Percentiles rank a stretch among this genome's conserved stretches.
Evolutionary conservation across 768 basidiomycete species (phyloP).

Genomic region (Lactifluus pinguis): DNA sequence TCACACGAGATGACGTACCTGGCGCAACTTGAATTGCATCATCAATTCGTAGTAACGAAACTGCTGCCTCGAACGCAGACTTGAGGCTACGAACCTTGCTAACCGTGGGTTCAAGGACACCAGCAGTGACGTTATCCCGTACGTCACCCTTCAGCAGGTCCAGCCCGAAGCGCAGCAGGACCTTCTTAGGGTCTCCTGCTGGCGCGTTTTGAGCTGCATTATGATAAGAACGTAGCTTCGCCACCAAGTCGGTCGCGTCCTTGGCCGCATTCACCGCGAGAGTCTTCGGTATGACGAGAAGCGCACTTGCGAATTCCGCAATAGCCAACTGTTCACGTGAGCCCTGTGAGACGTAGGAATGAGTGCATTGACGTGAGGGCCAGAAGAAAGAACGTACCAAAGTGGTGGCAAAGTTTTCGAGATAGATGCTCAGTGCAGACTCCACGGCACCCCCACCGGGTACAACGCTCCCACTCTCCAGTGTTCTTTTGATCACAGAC

Average conservation of each 20-base stretch:
- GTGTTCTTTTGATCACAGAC: constrained; percentile 91
- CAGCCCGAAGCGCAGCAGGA: constrained; percentile 83
- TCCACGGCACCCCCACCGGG: constrained; percentile 98
- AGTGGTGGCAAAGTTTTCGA: constrained; percentile 98
- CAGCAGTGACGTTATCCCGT: constrained; percentile 88
- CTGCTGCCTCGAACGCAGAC: constrained; percentile 93
- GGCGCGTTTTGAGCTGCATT: constrained; percentile 93
- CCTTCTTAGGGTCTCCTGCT: constrained; percentile 84
- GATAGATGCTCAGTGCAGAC: constrained; percentile 90
- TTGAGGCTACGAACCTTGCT: constrained; percentile 97
- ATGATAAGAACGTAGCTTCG: constrained; percentile 94
- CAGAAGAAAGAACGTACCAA: constrained; percentile 47
- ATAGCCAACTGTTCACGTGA: constrained; percentile 98
- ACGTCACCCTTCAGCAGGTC: constrained; percentile 93
- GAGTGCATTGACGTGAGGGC: neutral
- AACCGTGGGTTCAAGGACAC: constrained; percentile 92
- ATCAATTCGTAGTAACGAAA: constrained; percentile 89
- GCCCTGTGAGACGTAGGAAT: constrained; percentile 44
- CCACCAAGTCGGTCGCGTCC: constrained; percentile 94
- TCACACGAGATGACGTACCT: constrained; percentile 33
- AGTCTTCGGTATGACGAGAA: constrained; percentile 93
- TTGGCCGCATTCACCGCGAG: constrained; percentile 97
- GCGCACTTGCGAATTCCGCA: constrained; percentile 92
- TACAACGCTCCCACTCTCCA: constrained; percentile 93
- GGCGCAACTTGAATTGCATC: constrained; percentile 90